phyloP scores from a whole-genome alignment of 2,329 filamentous ascomycete genomes.

The Geosmithia flava region DNA sequence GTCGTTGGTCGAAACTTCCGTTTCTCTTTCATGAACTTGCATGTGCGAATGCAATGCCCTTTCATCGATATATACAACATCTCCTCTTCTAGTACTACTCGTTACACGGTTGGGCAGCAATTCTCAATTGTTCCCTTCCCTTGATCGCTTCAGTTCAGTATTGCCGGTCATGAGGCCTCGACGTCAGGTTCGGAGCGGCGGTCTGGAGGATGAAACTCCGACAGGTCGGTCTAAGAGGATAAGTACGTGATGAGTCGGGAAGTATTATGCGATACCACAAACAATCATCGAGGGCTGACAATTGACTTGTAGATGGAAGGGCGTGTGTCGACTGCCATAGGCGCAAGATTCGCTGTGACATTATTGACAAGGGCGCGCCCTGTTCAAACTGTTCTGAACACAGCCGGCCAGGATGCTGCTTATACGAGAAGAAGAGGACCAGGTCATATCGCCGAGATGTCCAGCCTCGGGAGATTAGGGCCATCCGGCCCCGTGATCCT shows the following conservation, averaged over 20 bases:
- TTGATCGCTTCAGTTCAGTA: neutral
- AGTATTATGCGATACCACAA: too few relatives aligned
- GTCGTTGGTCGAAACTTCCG: neutral
- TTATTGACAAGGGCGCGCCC: constrained; percentile 29
- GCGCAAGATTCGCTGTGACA: constrained; percentile 37
- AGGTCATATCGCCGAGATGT: constrained; percentile 19
- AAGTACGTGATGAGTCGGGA: neutral
- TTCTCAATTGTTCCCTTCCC: neutral
- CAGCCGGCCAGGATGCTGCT: constrained; percentile 25
- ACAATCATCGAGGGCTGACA: neutral
- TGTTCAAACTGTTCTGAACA: constrained; percentile 34
- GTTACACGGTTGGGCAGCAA: neutral
- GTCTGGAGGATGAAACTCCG: neutral
- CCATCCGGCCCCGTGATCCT: constrained; percentile 27
- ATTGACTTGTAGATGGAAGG: constrained; percentile 14
- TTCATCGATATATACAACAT: neutral
- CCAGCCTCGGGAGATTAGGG: constrained; percentile 16
- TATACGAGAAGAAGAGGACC: constrained; percentile 34
- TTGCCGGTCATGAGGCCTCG: neutral
- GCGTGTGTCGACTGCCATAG: constrained; percentile 36
- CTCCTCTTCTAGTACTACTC: neutral
- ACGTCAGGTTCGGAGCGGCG: neutral
- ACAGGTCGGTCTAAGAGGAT: neutral
- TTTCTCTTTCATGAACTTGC: neutral
- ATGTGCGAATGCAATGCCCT: neutral